Conservation (phyloP, 2,329 filamentous ascomycete species). For the Diaporthe longicolla region DNA sequence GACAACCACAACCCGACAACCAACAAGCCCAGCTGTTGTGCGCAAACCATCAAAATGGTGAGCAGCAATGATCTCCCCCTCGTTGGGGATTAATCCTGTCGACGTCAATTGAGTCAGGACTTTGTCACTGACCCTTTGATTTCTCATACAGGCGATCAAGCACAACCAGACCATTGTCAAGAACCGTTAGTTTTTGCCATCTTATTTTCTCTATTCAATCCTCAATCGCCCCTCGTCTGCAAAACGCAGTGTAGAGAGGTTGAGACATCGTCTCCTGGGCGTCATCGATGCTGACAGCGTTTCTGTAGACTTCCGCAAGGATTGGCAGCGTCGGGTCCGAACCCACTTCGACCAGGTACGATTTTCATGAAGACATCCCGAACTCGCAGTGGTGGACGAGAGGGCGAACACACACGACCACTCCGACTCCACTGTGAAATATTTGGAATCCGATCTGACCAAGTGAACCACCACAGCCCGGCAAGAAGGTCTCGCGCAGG, state of each 20-base stretch:
- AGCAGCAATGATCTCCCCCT: conserved; percentile 45
- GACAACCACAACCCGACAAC: conserved; percentile 38
- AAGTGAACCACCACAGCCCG: conserved; percentile 74
- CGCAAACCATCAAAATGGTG: conserved; percentile 69
- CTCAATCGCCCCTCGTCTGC: conserved; percentile 47
- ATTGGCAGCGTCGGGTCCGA: conserved; percentile 99
- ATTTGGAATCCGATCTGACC: conserved; percentile 52
- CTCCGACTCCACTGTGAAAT: background rate
- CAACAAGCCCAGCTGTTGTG: conserved; percentile 57
- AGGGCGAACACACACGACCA: background rate
- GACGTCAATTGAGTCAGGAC: conserved; percentile 46
- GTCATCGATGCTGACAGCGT: conserved; percentile 56
- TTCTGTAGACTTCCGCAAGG: conserved; percentile 93
- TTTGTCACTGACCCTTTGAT: conserved; percentile 50
- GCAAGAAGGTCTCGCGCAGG: conserved; percentile 94
- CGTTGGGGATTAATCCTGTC: conserved; percentile 33
- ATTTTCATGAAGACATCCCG: conserved; percentile 46
- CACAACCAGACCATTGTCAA: conserved; percentile 99
- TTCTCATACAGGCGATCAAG: conserved; percentile 86
- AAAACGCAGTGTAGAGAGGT: conserved; percentile 35
- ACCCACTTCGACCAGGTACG: conserved; percentile 99
- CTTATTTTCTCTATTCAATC: conserved; percentile 19
- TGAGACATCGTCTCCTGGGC: background rate
- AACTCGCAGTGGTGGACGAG: conserved; percentile 36
- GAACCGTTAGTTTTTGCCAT: conserved; percentile 79